Conservation (phyloP, 225 moss, liverwort and hornwort species). For the Polytrichum commune region DNA sequence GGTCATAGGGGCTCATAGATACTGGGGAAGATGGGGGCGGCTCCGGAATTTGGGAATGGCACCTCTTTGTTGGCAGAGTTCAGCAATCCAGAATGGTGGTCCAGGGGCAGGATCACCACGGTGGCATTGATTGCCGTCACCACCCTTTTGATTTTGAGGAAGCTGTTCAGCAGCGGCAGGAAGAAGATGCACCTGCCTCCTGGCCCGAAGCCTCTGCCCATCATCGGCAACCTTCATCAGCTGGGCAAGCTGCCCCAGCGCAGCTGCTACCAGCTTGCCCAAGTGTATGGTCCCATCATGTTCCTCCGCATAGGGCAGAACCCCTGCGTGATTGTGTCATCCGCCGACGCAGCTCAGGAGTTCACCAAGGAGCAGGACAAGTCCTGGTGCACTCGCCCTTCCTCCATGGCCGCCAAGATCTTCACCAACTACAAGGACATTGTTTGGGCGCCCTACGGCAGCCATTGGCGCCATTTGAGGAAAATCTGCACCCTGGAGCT, state of each 20-base stretch:
- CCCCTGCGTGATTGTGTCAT: slow-evolving; percentile 19
- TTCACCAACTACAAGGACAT: slow-evolving; percentile 8
- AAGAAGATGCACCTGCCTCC: slow-evolving; percentile 22
- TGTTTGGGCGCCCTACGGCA: slow-evolving; percentile 3
- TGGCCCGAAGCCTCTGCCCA: slow-evolving; percentile 25
- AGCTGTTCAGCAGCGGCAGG: background rate
- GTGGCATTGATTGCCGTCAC: background rate
- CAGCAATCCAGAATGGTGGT: background rate
- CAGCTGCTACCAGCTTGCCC: slow-evolving; percentile 10
- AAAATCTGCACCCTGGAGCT: slow-evolving; percentile 24
- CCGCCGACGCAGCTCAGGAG: slow-evolving; percentile 25
- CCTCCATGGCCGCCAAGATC: background rate
- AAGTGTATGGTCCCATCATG: slow-evolving; percentile 28
- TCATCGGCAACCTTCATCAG: slow-evolving; percentile 22
- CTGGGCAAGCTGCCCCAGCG: slow-evolving; percentile 14
- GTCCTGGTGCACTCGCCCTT: slow-evolving; percentile 24
- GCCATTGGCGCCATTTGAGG: slow-evolving; percentile 19
- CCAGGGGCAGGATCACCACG: background rate
- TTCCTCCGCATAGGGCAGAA: slow-evolving; percentile 24
- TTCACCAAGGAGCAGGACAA: slow-evolving; percentile 34
- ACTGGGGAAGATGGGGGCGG: background rate
- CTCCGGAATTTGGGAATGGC: background rate
- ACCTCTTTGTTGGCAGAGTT: background rate
- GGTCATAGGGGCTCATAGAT: too few species aligned
- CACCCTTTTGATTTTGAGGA: background rate